Conservation (phyloP, 768 basidiomycete genomes). For the Rhizopogon rudus region DNA sequence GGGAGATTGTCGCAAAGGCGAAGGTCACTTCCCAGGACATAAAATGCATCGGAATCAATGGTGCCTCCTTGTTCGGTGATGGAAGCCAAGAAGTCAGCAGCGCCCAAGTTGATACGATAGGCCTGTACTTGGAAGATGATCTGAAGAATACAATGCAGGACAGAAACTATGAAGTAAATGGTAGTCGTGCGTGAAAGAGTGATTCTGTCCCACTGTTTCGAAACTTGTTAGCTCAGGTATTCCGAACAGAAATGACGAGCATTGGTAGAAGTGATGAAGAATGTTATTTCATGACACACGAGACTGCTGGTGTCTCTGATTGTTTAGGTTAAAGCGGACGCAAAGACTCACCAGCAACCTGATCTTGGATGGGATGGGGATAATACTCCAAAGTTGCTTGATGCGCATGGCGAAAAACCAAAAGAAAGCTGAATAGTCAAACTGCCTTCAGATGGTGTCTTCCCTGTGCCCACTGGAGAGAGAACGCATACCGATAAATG, state of each 20-base stretch:
- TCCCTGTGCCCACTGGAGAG: not conserved
- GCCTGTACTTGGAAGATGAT: constrained; percentile 64
- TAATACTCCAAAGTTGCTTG: constrained; percentile 32
- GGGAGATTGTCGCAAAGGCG: constrained; percentile 56
- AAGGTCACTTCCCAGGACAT: constrained; percentile 46
- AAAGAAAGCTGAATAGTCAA: not conserved
- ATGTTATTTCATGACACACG: not conserved
- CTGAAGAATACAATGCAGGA: constrained; percentile 63
- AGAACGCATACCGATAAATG: constrained; percentile 10
- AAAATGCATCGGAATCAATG: constrained; percentile 34
- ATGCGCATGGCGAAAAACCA: constrained; percentile 30
- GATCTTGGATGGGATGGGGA: constrained; percentile 34
- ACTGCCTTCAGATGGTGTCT: not conserved
- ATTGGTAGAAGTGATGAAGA: not conserved
- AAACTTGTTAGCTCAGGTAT: not conserved
- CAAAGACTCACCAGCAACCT: constrained; percentile 43
- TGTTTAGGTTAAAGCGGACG: not conserved
- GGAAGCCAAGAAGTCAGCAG: constrained; percentile 45
- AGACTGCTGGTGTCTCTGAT: not conserved
- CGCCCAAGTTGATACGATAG: constrained; percentile 57
- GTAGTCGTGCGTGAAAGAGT: constrained; percentile 63
- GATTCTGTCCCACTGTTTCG: constrained; percentile 58
- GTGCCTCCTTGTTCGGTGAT: constrained; percentile 49
- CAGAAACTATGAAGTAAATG: constrained; percentile 62
- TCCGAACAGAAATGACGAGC: not conserved